phyloP scores from a whole-genome alignment of 345 rosid genomes.

The Populus nigra region DNA sequence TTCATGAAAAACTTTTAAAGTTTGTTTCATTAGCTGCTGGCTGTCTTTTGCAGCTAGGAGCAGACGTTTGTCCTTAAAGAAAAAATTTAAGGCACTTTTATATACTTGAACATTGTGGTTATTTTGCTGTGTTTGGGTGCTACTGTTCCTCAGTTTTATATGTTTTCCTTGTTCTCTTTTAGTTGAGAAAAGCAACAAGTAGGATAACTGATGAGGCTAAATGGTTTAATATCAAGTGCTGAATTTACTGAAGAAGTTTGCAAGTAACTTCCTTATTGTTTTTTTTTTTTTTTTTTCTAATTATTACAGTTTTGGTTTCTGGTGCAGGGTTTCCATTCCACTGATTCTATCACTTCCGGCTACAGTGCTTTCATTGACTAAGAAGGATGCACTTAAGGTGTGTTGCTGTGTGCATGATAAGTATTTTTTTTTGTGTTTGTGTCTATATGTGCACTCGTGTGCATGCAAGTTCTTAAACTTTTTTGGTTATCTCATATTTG shows the following conservation, averaged over 20 bases:
- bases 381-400: slow-evolving; percentile 71
- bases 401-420: slow-evolving; percentile 3
- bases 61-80: not conserved
- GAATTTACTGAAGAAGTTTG: not conserved
- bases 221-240: not conserved
- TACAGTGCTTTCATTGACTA: slow-evolving; percentile 75
- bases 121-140: not conserved
- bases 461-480: not conserved
- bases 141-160: not conserved
- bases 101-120: not conserved
- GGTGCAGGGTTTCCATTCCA: slow-evolving; percentile 73
- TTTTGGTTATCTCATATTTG: not conserved
- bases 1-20: not conserved
- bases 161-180: not conserved
- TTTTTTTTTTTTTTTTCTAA: not conserved
- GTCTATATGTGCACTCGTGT: not conserved
- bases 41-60: not conserved
- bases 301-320: slow-evolving; percentile 12
- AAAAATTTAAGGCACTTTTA: not conserved
- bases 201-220: not conserved
- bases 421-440: not conserved
- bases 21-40: not conserved
- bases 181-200: not conserved
- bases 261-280: not conserved
- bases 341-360: slow-evolving; percentile 81